Conservation (phyloP, 441 rosid genomes). For the Croton laevigatus region DNA sequence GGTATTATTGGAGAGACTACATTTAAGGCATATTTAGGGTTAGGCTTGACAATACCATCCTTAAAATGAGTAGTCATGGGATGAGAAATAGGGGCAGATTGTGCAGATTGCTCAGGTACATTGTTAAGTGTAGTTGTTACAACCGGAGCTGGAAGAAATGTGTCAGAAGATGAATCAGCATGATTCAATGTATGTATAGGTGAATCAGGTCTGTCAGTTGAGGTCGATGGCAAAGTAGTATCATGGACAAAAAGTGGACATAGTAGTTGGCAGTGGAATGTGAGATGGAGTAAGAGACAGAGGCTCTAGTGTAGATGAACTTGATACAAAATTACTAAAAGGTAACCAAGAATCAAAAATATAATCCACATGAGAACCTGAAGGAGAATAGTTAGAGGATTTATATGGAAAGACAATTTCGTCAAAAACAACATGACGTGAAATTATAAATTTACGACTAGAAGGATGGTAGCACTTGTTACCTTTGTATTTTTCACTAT, state of each 20-base stretch:
- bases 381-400: too few relatives aligned
- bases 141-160: neutral
- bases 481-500: neutral
- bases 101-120: too few relatives aligned
- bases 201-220: too few relatives aligned
- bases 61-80: neutral
- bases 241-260: too few relatives aligned
- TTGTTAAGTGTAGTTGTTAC: too few relatives aligned
- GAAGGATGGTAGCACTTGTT: neutral
- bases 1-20: neutral
- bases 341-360: neutral
- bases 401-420: neutral
- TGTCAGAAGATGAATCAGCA: too few relatives aligned
- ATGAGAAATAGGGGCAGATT: neutral
- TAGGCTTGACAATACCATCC: neutral
- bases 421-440: neutral
- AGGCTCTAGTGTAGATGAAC: neutral
- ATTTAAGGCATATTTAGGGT: neutral
- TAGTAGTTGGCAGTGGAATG: neutral
- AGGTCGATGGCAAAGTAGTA: too few relatives aligned
- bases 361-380: neutral
- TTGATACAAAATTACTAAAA: neutral
- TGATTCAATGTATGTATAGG: too few relatives aligned
- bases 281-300: too few relatives aligned
- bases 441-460: neutral